Evolutionary conservation across 345 rosid genomes (phyloP), one percentile per base, ranked within the genome.

Genomic region (Euphorbia pulcherrima): DNA sequence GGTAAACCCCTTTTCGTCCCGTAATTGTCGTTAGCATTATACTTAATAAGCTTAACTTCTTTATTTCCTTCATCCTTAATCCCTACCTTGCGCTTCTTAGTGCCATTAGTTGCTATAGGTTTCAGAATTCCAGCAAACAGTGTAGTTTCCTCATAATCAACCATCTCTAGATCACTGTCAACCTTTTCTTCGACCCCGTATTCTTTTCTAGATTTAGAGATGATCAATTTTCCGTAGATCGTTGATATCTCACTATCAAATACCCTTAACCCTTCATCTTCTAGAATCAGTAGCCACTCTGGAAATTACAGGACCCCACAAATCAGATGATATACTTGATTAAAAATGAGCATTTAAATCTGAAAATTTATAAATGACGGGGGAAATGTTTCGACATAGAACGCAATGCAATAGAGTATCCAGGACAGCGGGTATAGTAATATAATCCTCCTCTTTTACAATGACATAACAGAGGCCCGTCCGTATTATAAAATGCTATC

Each of bases 1-100:
- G 62, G 68, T 7, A 26, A 71, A 41, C 70, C 55, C 64, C 52
- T 78, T 46, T 78, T 73, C 37, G 65, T 69, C 12, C 1, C 54
- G 3, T 62, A 65, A 60, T 66, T 68, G n/a, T 68, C 85, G 17
- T 24, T 77, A 41, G 65, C 70, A 24, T 80, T 75, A 79, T 68
- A 78, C 73, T 82, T 92, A 44, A 76, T 71, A 67, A 79, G 50
- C 80, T 86, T 90, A 58, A 72, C 60, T 24, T 81, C 83, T 55
- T 64, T 69, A 63, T 81, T 78, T 35, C 63, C 78, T 70, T 83
- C 94, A 52, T 64, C 69, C 26, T 60, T 51, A 57, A 72, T 67
- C 73, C 75, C 84, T 61, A 85, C 90, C 83, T 85, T 90, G 65
- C 91, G 95, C 64, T 92, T 89, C 77, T 86, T 89, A 23, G 84